These are phyloP conservation scores for Phoma sp. DNA, from an alignment of 2,329 filamentous ascomycete genomes.

Conservation along the genomic window DNA sequence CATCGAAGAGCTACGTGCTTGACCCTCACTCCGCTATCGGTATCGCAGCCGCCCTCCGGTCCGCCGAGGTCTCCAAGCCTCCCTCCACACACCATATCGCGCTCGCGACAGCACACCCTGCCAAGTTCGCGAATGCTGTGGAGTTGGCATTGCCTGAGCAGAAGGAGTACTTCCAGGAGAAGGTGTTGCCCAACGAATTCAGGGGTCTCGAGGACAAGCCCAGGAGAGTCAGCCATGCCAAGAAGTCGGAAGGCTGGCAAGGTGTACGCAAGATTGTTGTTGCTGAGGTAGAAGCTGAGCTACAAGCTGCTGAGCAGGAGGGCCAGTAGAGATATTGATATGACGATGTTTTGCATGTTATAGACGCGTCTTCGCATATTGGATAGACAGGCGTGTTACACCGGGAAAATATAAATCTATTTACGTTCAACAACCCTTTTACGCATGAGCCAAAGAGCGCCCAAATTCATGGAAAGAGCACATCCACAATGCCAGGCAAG, in stretches of 20 bases:
- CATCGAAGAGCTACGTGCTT: conserved; percentile 71
- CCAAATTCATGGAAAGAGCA: not conserved
- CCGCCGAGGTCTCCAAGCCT: conserved; percentile 61
- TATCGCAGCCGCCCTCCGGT: conserved; percentile 75
- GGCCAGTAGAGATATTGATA: conserved; percentile 16
- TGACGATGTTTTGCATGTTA: conserved; percentile 9
- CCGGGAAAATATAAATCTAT: not conserved
- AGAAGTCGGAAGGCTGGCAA: conserved; percentile 70
- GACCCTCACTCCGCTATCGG: conserved; percentile 94
- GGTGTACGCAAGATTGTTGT: conserved; percentile 77
- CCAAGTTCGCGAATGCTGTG: conserved; percentile 90
- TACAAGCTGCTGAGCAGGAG: conserved; percentile 39
- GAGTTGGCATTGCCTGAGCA: conserved; percentile 76
- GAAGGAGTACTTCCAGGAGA: conserved; percentile 75
- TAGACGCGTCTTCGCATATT: conserved; percentile 12
- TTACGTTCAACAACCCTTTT: not conserved
- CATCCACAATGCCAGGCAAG: no score
- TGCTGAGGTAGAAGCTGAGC: conserved; percentile 67
- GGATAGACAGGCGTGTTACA: not conserved
- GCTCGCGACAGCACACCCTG: conserved; percentile 91
- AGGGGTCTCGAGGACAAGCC: conserved; percentile 78
- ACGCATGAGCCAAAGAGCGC: not conserved
- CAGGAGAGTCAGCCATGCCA: conserved; percentile 73
- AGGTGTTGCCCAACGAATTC: conserved; percentile 83
- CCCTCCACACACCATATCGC: conserved; percentile 72